These are phyloP conservation scores for Fusarium robinianum DNA, from an alignment of 2,329 filamentous ascomycete genomes.

Conservation along the genomic window DNA sequence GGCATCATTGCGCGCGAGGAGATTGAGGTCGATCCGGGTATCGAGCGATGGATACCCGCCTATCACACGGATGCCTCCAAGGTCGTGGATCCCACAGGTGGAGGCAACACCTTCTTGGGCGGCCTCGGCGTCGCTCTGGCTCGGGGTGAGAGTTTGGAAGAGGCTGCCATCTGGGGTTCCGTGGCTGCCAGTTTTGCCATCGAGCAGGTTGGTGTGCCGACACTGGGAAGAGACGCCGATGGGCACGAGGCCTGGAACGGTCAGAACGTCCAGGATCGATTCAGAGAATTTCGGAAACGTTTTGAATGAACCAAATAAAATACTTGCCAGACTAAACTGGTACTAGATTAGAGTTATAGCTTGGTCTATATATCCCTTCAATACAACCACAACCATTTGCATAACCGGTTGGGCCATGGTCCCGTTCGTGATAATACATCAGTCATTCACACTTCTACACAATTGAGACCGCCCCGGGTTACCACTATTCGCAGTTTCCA, in stretches of 20 bases:
- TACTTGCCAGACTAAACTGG: constrained; percentile 5
- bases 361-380: constrained; percentile 10
- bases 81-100: constrained; percentile 92
- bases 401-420: too few relatives aligned
- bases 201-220: constrained; percentile 87
- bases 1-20: constrained; percentile 60
- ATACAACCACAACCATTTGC: constrained; percentile 1
- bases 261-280: constrained; percentile 54
- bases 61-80: constrained; percentile 61
- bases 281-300: constrained; percentile 55
- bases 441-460: too few relatives aligned
- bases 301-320: constrained; percentile 34
- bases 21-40: constrained; percentile 65
- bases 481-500: too few relatives aligned
- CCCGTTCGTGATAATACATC: too few relatives aligned
- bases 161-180: constrained; percentile 77
- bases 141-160: constrained; percentile 63
- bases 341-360: constrained; percentile 16
- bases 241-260: constrained; percentile 67
- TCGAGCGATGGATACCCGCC: constrained; percentile 77
- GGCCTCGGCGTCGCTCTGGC: constrained; percentile 63
- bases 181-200: constrained; percentile 91
- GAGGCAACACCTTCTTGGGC: constrained; percentile 85
- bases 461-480: too few relatives aligned
- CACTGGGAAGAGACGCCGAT: constrained; percentile 50